Percentiles rank a stretch among this genome's conserved stretches.
Evolutionary conservation across 2,329 filamentous ascomycete species (phyloP).

Genomic region (Trichoderma harzianum): DNA sequence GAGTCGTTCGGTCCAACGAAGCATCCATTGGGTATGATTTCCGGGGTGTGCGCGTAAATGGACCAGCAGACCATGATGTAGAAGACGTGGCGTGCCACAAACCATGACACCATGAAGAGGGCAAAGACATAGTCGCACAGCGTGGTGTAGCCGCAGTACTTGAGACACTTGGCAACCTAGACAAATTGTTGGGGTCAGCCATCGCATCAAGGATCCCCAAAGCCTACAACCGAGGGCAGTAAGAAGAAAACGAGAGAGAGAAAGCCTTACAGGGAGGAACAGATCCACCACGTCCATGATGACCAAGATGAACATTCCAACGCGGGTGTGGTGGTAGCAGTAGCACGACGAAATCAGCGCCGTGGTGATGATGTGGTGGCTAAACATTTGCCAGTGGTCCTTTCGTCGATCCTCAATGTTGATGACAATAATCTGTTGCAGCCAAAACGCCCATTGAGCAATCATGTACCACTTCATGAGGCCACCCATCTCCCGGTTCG

Average conservation of each 20-base stretch:
- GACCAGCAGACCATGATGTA: conserved; percentile 82
- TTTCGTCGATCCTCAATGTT: conserved; percentile 93
- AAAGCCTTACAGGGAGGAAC: conserved; percentile 68
- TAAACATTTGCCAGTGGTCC: conserved; percentile 94
- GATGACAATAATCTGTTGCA: conserved; percentile 91
- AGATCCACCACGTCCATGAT: conserved; percentile 94
- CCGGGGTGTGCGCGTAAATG: conserved; percentile 64
- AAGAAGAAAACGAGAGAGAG: conserved; percentile 12
- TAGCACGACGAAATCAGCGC: conserved; percentile 78
- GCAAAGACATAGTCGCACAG: conserved; percentile 82
- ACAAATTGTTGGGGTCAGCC: background rate
- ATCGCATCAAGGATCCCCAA: background rate
- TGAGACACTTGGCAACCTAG: conserved; percentile 86
- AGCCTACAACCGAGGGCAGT: background rate
- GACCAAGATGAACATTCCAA: conserved; percentile 83
- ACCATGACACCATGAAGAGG: conserved; percentile 82
- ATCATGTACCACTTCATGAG: conserved; percentile 87
- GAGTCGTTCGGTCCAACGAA: conserved; percentile 59
- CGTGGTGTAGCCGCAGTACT: conserved; percentile 75
- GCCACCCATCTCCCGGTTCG: conserved; percentile 68
- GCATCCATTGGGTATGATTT: conserved; percentile 65
- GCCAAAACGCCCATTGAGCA: conserved; percentile 85
- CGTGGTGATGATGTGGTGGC: conserved; percentile 88
- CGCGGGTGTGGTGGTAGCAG: conserved; percentile 78
- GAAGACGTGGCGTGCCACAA: conserved; percentile 75